Evolutionary conservation across 208 protist species (phyloP).

Genomic region (Giardia duodenalis): DNA sequence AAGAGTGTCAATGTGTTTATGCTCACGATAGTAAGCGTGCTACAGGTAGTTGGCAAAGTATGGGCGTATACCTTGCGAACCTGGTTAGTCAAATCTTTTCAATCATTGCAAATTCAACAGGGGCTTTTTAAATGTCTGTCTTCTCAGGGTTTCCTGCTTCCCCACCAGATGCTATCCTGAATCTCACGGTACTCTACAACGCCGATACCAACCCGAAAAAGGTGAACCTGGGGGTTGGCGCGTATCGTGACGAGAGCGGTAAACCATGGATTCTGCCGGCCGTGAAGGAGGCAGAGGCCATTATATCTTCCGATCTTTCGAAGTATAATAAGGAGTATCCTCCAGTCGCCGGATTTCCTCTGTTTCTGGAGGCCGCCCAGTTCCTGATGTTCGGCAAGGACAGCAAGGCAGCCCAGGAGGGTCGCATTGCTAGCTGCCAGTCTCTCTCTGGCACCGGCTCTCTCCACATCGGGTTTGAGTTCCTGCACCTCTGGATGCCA

Average conservation of each 20-base stretch:
- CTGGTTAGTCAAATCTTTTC: neutral
- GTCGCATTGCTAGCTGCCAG: constrained; percentile 51
- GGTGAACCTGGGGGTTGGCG: constrained; percentile 83
- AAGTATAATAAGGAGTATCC: constrained; percentile 42
- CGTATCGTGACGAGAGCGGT: constrained; percentile 72
- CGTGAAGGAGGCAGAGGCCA: constrained; percentile 44
- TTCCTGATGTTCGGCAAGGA: constrained; percentile 47
- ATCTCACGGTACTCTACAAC: constrained; percentile 49
- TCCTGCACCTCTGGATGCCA: constrained; percentile 52
- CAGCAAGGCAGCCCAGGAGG: neutral
- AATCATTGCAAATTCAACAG: neutral
- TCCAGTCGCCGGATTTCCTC: constrained; percentile 18
- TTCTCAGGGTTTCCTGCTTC: constrained; percentile 44
- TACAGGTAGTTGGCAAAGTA: too few relatives aligned
- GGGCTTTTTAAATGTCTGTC: constrained; percentile 17
- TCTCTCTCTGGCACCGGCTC: constrained; percentile 66
- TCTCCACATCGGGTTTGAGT: constrained; percentile 55
- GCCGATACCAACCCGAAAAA: constrained; percentile 64
- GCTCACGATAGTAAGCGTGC: too few relatives aligned
- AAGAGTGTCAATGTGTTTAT: too few relatives aligned
- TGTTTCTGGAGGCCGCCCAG: constrained; percentile 35
- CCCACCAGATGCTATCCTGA: constrained; percentile 58
- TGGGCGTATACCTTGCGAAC: too few relatives aligned
- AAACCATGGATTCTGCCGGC: constrained; percentile 48
- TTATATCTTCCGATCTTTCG: constrained; percentile 28